phyloP scores from a whole-genome alignment of 495 filamentous ascomycete genomes.

The Aspergillus cavernicola region DNA sequence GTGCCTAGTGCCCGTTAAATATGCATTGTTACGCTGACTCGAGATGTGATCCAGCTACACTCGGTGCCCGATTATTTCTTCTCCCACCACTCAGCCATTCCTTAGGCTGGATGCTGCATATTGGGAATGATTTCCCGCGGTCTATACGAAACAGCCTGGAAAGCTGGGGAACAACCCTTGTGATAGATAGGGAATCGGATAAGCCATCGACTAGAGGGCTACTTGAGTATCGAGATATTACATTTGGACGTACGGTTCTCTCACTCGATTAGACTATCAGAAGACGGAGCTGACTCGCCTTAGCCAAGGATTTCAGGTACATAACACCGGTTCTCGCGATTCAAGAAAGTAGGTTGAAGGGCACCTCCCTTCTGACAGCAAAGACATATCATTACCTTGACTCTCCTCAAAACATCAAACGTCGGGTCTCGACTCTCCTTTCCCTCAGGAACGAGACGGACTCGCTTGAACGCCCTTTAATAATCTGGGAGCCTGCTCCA shows the following conservation, averaged over 20 bases:
- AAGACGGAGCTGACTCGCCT: constrained; percentile 20
- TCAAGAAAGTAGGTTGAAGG: constrained; percentile 8
- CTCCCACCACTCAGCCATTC: constrained; percentile 26
- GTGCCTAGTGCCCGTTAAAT: background rate
- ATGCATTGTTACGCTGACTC: background rate
- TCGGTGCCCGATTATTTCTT: constrained; percentile 32
- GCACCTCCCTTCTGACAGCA: constrained; percentile 9
- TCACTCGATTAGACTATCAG: constrained; percentile 3
- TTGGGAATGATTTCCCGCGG: constrained; percentile 72
- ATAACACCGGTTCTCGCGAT: constrained; percentile 50
- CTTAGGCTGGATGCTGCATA: constrained; percentile 79
- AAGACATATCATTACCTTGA: constrained; percentile 71
- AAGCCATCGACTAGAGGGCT: constrained; percentile 41
- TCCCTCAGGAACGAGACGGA: constrained; percentile 8
- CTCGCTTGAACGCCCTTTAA: constrained; percentile 20
- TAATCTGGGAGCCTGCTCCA: constrained; percentile 39
- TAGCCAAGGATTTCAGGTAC: constrained; percentile 69
- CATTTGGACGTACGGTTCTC: constrained; percentile 37
- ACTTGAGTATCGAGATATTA: constrained; percentile 29
- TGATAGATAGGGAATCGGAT: constrained; percentile 73
- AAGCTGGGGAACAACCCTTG: constrained; percentile 60
- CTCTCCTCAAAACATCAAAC: constrained; percentile 51
- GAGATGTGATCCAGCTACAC: constrained; percentile 22
- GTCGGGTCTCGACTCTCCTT: constrained; percentile 8
- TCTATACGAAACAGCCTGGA: constrained; percentile 51